A percentile compares a stretch with the other conserved stretches of the same genome.
phyloP scores from a whole-genome alignment of 139 green algal genomes.

The Tetraselmis striata region DNA sequence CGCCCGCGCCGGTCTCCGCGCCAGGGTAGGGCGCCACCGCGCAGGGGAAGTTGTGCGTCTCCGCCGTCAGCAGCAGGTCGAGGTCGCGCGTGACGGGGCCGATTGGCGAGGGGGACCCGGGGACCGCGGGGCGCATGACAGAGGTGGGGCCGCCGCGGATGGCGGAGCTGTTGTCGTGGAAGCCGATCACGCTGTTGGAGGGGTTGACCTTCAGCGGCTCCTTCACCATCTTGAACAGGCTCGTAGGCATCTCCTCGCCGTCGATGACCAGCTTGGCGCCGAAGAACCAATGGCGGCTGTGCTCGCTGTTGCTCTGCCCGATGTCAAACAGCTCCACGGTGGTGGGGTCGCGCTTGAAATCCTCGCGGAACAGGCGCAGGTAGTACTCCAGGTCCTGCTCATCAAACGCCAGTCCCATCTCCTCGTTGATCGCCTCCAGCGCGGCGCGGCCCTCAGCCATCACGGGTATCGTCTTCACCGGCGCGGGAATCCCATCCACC shows the following conservation, averaged over 20 bases:
- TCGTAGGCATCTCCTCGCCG: conserved; percentile 53
- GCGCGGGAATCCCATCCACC: conserved; percentile 43
- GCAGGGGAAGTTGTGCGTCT: conserved; percentile 99
- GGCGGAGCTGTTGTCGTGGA: conserved; percentile 98
- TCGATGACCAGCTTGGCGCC: conserved; percentile 85
- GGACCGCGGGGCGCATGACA: conserved; percentile 54
- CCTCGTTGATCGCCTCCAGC: conserved; percentile 81
- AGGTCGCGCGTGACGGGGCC: conserved; percentile 55
- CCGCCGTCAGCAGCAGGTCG: conserved; percentile 96
- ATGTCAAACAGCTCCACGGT: conserved; percentile 99
- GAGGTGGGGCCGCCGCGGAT: conserved; percentile 67
- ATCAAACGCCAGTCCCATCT: conserved; percentile 95
- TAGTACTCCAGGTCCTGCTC: conserved; percentile 95
- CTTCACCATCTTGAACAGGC: conserved; percentile 80
- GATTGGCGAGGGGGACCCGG: conserved; percentile 65
- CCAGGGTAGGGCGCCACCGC: conserved; percentile 90
- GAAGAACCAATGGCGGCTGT: conserved; percentile 91
- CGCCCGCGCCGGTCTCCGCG: conserved; percentile 92
- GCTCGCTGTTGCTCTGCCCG: conserved; percentile 88
- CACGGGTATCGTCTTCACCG: conserved; percentile 79
- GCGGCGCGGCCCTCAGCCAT: conserved; percentile 67
- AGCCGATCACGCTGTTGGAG: conserved; percentile 94
- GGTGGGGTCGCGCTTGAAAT: conserved; percentile 92
- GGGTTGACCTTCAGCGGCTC: conserved; percentile 65
- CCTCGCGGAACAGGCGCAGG: conserved; percentile 73